Conservation (phyloP, 257 asterid species). For the Solanum lycopersicoides region DNA sequence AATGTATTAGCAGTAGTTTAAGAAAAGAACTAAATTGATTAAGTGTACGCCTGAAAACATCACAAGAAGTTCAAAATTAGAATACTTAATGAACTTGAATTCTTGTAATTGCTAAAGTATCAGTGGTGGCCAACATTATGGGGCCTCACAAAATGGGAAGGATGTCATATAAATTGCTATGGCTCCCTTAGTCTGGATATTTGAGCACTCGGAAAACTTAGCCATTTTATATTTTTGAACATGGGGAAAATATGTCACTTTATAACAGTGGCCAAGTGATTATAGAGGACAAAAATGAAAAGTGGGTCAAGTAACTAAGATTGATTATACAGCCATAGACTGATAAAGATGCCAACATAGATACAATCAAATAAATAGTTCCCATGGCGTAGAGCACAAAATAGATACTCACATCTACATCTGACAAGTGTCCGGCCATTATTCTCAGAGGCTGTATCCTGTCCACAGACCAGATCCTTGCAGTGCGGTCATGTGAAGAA, state of each 20-base stretch:
- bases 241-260: neutral
- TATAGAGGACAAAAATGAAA: neutral
- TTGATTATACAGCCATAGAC: neutral
- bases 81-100: neutral
- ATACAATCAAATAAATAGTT: neutral
- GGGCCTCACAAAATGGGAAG: neutral
- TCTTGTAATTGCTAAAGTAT: neutral
- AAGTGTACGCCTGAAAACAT: neutral
- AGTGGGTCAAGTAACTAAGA: neutral
- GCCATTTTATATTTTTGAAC: neutral
- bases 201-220: neutral
- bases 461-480: conserved; percentile 96
- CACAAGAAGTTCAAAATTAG: neutral
- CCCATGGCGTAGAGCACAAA: neutral
- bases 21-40: neutral
- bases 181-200: too few species aligned
- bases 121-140: neutral
- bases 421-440: conserved; percentile 98
- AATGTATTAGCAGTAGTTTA: neutral
- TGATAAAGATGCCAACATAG: neutral
- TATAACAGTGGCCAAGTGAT: neutral
- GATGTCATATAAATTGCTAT: neutral
- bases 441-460: conserved; percentile 86
- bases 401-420: conserved; percentile 80
- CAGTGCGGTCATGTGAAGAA: conserved; percentile 96